Base-by-base conservation (phyloP, 306 rosid species). In the Cicer judaicum region DNA sequence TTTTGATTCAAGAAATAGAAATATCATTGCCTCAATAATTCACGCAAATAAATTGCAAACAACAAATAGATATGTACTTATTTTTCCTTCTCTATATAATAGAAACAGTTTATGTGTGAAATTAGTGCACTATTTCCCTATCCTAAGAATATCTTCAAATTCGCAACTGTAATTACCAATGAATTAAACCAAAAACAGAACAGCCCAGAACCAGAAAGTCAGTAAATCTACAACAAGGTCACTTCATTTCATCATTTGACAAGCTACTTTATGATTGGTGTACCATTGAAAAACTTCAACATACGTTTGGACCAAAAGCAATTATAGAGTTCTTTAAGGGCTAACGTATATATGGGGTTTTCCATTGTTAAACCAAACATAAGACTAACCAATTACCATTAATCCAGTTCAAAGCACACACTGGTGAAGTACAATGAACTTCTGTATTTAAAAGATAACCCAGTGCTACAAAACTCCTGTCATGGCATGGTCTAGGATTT, bases 61-160 rank as follows among this genome's bases (percentile, higher is more conserved):
- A 59, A 47, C 34, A 11, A 49, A 5, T 6, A 42, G 16, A 69
- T 11, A 12, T 53, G 21, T 21, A 13, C 59, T 10, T 55, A 24
- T 38, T 4, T 68, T 69, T 69, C n/a, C 61, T 41, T 50, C 42
- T 41, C 19, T 71, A 10, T 11, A 68, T 43, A 14, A 60, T 13
- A 60, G 59, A 55, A 61, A 68, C 67, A 80, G 68, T 59, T 68
- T 18, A 70, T 29, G 40, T 54, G 38, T 49, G 54, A 60, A 52
- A 16, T 46, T 63, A 12, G 21, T n/a, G 36, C 56, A 64, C 57
- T 59, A 29, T 8, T 15, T 6, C 46, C 52, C 38, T 14, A 3
- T 52, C 29, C 38, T 10, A 65, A 24, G 18, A 72, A n/a, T 4
- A 2, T 11, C 41, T 63, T 24, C 66, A 72, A 54, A 41, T 68